phyloP scores from a whole-genome alignment of 2,329 filamentous ascomycete species.

The Paracoccidioides lutzii region DNA sequence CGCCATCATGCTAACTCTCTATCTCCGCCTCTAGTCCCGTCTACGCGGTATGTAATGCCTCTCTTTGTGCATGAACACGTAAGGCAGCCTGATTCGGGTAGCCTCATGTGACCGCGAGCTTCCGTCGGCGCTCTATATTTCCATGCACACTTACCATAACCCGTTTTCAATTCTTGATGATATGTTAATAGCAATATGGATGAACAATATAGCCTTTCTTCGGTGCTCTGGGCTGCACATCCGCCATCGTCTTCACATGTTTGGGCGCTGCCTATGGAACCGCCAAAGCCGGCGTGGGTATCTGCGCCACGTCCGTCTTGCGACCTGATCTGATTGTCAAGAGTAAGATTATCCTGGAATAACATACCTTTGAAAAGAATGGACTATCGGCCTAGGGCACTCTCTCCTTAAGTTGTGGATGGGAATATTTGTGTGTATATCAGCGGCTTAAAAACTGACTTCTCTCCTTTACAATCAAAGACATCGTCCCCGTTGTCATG shows the following conservation, averaged over 20 bases:
- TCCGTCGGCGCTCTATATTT: neutral
- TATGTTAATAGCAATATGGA: slow-evolving; percentile 9
- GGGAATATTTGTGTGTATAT: neutral
- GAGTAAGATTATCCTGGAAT: slow-evolving; percentile 52
- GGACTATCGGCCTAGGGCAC: too few relatives aligned
- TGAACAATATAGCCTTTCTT: slow-evolving; percentile 60
- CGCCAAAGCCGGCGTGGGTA: slow-evolving; percentile 97
- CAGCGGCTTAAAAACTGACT: neutral
- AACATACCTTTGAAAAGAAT: neutral
- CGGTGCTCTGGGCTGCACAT: slow-evolving; percentile 91
- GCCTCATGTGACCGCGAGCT: neutral
- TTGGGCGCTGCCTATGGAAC: slow-evolving; percentile 96
- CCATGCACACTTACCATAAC: neutral
- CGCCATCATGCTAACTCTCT: neutral
- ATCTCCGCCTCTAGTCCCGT: slow-evolving; percentile 57
- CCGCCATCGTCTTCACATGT: slow-evolving; percentile 91
- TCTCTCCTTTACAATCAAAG: slow-evolving; percentile 34
- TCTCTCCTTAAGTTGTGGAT: too few relatives aligned
- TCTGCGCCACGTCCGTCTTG: slow-evolving; percentile 95
- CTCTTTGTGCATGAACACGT: neutral
- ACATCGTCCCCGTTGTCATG: slow-evolving; percentile 99
- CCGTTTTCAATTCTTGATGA: slow-evolving; percentile 9
- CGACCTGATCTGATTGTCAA: slow-evolving; percentile 97
- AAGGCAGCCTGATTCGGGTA: neutral
- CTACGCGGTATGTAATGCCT: slow-evolving; percentile 75